Conservation (phyloP, 1,284 basidiomycete genomes). For the Xerocomus nothofagi region DNA sequence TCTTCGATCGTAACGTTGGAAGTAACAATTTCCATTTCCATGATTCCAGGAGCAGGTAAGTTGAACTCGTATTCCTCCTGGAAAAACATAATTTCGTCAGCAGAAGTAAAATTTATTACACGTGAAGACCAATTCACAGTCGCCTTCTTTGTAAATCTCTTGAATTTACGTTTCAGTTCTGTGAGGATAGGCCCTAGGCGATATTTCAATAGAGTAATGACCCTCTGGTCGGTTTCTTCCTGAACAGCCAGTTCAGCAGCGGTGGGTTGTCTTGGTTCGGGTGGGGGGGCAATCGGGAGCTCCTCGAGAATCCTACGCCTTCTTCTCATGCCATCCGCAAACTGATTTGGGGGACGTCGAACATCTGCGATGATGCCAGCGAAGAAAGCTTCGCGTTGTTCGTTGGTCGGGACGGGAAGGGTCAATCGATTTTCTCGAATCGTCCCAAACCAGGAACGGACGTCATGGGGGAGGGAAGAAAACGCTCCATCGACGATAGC, state of each 20-base stretch:
- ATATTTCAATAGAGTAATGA: conserved; percentile 84
- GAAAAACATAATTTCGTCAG: conserved; percentile 11
- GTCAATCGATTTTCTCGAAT: conserved; percentile 74
- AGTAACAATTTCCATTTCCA: conserved; percentile 35
- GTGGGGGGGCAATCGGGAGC: conserved; percentile 86
- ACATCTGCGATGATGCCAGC: conserved; percentile 68
- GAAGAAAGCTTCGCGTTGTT: conserved; percentile 81
- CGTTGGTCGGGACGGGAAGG: conserved; percentile 50
- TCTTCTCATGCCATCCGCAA: conserved; percentile 87
- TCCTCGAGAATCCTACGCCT: conserved; percentile 84
- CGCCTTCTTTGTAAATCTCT: conserved; percentile 84
- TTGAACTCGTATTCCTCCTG: conserved; percentile 76
- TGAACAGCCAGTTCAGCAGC: conserved; percentile 84
- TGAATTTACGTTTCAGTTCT: conserved; percentile 92
- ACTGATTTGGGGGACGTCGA: conserved; percentile 78
- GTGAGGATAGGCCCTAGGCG: conserved; percentile 84
- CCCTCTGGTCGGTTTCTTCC: conserved; percentile 76
- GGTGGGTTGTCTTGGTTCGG: conserved; percentile 83
- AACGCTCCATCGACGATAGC: conserved; percentile 84
- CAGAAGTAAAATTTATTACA: background rate
- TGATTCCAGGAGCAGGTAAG: conserved; percentile 28
- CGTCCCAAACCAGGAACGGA: conserved; percentile 90
- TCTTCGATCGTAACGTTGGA: conserved; percentile 44
- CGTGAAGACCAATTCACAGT: conserved; percentile 53
- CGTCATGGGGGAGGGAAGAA: conserved; percentile 74